phyloP scores from a whole-genome alignment of 106 monocot genomes.

The Phalaenopsis aphrodite region DNA sequence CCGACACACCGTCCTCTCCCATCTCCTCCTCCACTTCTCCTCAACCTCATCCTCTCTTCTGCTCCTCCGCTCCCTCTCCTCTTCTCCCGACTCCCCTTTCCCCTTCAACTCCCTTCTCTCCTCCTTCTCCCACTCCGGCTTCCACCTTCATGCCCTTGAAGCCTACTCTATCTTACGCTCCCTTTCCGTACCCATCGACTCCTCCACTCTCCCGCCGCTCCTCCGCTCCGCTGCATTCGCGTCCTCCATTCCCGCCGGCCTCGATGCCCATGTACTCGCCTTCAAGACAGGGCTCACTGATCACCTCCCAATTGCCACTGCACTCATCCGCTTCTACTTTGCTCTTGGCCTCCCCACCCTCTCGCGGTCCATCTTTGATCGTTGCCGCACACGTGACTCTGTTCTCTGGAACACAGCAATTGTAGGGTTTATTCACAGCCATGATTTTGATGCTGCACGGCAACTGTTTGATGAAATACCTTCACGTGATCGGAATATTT shows the following conservation, averaged over 20 bases:
- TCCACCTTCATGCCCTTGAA: not conserved
- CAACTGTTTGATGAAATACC: constrained; percentile 59
- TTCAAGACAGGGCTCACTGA: not conserved
- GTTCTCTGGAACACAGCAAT: not conserved
- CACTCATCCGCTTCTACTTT: not conserved
- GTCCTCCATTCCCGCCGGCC: not conserved
- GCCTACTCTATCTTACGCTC: not conserved
- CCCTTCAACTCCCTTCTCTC: not conserved
- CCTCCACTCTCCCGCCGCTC: not conserved
- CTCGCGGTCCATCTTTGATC: not conserved
- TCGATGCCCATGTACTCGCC: not conserved
- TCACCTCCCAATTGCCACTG: not conserved
- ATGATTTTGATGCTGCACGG: constrained; percentile 43
- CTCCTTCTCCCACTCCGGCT: not conserved
- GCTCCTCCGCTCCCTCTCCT: not conserved
- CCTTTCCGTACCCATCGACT: not conserved
- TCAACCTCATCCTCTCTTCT: not conserved
- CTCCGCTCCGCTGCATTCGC: not conserved
- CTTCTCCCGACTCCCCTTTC: not conserved
- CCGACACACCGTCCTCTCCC: not conserved
- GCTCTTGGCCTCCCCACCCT: not conserved
- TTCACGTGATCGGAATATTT: constrained; percentile 26
- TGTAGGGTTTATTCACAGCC: not conserved
- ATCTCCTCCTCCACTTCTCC: not conserved
- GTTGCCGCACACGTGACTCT: not conserved